phyloP scores from a whole-genome alignment of 202 grass and related monocot genomes.

The Carex arenaria region DNA sequence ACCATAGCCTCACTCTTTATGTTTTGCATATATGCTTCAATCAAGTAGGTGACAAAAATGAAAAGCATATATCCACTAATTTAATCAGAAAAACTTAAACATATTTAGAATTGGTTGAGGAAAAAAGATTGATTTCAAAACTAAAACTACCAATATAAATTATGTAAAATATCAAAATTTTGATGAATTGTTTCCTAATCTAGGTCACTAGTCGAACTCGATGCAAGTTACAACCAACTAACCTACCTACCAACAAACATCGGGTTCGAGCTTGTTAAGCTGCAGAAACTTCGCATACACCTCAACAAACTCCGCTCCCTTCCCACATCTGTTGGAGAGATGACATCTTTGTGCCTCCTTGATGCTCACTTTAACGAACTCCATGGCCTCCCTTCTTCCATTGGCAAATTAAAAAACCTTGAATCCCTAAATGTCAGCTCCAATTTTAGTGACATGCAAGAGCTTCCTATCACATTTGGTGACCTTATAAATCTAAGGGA shows the following conservation, averaged over 20 bases:
- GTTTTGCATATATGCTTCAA: neutral
- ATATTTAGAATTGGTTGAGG: neutral
- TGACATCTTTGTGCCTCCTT: conserved; percentile 54
- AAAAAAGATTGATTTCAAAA: neutral
- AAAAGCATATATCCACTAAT: neutral
- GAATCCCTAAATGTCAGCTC: conserved; percentile 73
- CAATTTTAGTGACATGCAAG: conserved; percentile 89
- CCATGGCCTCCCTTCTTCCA: conserved; percentile 50
- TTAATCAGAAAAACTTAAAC: neutral
- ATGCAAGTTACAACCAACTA: conserved; percentile 81
- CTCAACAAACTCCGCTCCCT: conserved; percentile 85
- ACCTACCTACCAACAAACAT: conserved; percentile 86
- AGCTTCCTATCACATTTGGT: conserved; percentile 73
- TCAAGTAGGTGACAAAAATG: neutral
- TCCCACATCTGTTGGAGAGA: conserved; percentile 74
- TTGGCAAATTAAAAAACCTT: conserved; percentile 70
- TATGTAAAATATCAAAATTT: neutral
- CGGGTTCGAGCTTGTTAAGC: conserved; percentile 67
- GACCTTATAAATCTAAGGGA: conserved; percentile 73
- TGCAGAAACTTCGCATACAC: conserved; percentile 59
- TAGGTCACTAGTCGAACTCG: conserved; percentile 69
- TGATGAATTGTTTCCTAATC: conserved; percentile 4
- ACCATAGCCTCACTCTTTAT: too few relatives aligned
- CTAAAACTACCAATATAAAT: neutral
- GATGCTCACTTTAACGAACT: conserved; percentile 98